Evolutionary conservation across 495 filamentous ascomycete genomes (phyloP).

Genomic region (Talaromyces proteolyticus): DNA sequence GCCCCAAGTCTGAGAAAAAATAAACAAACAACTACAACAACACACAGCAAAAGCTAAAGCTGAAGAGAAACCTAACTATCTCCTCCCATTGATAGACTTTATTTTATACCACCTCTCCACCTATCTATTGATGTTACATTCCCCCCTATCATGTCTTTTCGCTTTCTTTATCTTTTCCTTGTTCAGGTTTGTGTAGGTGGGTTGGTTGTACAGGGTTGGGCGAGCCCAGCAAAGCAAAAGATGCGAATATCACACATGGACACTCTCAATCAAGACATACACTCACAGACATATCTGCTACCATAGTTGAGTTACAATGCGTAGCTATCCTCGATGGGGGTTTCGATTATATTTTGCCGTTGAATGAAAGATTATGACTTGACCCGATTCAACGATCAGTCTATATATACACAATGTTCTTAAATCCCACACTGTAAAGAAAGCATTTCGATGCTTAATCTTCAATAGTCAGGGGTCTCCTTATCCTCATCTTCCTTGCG

Average conservation of each 20-base stretch:
- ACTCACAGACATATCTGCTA: background rate
- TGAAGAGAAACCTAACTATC: background rate
- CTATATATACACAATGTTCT: background rate
- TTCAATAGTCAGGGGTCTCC: constrained; percentile 17
- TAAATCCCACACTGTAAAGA: too few relatives aligned
- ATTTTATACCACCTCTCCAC: constrained; percentile 1
- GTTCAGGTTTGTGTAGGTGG: background rate
- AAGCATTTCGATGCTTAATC: constrained; percentile 5
- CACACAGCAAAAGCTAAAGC: too few relatives aligned
- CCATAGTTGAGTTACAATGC: too few relatives aligned
- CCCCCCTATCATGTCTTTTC: background rate
- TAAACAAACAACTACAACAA: too few relatives aligned
- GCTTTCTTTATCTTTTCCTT: constrained; percentile 1
- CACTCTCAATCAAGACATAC: too few relatives aligned
- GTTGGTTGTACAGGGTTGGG: background rate
- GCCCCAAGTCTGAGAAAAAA: constrained; percentile 9
- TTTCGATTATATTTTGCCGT: constrained; percentile 3
- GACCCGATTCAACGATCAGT: too few relatives aligned
- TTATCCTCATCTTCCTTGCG: constrained; percentile 37
- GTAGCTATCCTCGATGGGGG: background rate
- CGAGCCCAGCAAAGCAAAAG: constrained; percentile 1
- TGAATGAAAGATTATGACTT: too few relatives aligned
- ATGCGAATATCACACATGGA: too few relatives aligned
- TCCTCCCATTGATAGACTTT: background rate
- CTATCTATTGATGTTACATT: background rate